Percentiles rank a stretch among this genome's conserved stretches.
Conservation (phyloP, 2,329 filamentous ascomycete genomes). For the Penicillium sp. region DNA sequence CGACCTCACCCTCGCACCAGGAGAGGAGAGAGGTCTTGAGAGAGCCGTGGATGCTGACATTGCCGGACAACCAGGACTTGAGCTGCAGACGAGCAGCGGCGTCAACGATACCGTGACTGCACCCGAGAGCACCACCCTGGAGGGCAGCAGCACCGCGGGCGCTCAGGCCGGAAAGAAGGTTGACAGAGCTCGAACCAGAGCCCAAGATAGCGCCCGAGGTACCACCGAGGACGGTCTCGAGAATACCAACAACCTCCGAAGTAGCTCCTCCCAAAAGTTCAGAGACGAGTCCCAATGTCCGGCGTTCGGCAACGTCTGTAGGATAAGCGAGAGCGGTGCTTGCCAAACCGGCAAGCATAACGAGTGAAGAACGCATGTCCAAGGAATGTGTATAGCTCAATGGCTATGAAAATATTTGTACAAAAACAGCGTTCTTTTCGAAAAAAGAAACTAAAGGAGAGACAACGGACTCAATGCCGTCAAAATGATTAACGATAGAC, state of each 20-base stretch:
- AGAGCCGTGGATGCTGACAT: slow-evolving; percentile 22
- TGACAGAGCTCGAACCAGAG: background rate
- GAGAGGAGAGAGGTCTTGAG: slow-evolving; percentile 29
- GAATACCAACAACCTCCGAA: slow-evolving; percentile 21
- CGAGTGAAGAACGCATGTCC: slow-evolving; percentile 26
- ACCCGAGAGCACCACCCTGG: slow-evolving; percentile 34
- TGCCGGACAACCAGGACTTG: slow-evolving; percentile 28
- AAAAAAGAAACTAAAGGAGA: slow-evolving; percentile 16
- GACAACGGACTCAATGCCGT: slow-evolving; percentile 18
- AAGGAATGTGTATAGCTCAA: slow-evolving; percentile 22
- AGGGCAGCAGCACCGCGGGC: slow-evolving; percentile 36
- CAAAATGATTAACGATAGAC: slow-evolving; percentile 33
- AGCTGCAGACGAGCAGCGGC: slow-evolving; percentile 28
- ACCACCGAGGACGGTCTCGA: slow-evolving; percentile 24
- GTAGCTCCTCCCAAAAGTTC: slow-evolving; percentile 17
- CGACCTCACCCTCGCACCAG: slow-evolving; percentile 32
- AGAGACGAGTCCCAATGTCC: slow-evolving; percentile 22
- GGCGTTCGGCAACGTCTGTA: slow-evolving; percentile 25
- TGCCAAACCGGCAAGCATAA: slow-evolving; percentile 34
- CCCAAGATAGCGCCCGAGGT: slow-evolving; percentile 3
- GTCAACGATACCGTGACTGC: slow-evolving; percentile 28
- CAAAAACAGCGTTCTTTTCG: slow-evolving; percentile 6
- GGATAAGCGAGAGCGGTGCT: slow-evolving; percentile 32
- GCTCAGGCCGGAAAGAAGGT: slow-evolving; percentile 29
- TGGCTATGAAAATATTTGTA: slow-evolving; percentile 15